Percentiles rank a stretch among this genome's conserved stretches.
phyloP scores from a whole-genome alignment of 192 early-diverging fungal species.

The Coemansia sp. region DNA sequence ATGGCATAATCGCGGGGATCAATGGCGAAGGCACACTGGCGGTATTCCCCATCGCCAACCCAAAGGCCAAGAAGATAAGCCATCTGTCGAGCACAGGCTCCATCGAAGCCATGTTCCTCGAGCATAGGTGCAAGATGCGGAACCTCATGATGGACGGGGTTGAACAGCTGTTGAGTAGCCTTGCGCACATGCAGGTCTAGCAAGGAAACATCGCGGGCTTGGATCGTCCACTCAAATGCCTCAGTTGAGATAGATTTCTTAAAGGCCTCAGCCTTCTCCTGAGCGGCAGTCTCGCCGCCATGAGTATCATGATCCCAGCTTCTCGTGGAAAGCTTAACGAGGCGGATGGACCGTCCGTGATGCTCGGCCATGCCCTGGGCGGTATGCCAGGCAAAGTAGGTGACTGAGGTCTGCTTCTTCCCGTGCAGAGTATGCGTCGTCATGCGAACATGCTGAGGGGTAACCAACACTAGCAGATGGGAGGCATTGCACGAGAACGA shows the following conservation, averaged over 20 bases:
- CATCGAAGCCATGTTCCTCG: background rate
- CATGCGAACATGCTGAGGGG: constrained; percentile 21
- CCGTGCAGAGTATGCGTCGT: constrained; percentile 1
- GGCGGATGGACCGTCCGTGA: background rate
- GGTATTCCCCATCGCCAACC: background rate
- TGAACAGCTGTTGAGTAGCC: constrained; percentile 33
- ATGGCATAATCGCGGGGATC: constrained; percentile 9
- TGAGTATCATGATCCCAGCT: background rate
- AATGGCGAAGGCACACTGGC: constrained; percentile 4
- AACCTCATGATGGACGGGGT: constrained; percentile 29
- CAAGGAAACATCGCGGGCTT: constrained; percentile 41
- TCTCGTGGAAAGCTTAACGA: background rate
- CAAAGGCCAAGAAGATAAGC: background rate
- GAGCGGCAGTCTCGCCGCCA: background rate
- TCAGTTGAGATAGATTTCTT: constrained; percentile 8
- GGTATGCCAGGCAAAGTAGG: constrained; percentile 25
- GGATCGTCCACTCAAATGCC: constrained; percentile 32
- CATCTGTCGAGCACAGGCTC: background rate
- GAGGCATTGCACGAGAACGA: constrained; percentile 44
- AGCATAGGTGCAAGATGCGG: constrained; percentile 15
- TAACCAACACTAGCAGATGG: constrained; percentile 38
- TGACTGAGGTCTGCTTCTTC: constrained; percentile 14
- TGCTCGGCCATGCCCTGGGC: background rate
- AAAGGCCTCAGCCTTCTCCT: background rate
- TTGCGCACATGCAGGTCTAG: constrained; percentile 16